Evolutionary conservation across 78 protist genomes (phyloP).

Genomic region (Speleostelium caveatum): DNA sequence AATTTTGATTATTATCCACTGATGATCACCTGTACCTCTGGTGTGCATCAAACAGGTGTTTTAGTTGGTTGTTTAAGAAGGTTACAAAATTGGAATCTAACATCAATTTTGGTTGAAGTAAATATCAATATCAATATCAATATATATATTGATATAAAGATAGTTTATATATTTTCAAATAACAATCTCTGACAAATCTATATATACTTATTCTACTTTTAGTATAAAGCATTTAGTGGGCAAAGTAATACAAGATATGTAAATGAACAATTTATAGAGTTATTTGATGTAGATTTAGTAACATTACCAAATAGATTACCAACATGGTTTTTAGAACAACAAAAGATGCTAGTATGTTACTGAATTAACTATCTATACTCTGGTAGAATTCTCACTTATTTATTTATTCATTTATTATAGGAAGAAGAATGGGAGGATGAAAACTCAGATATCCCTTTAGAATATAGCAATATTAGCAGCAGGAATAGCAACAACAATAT

Average conservation of each 20-base stretch:
- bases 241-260: slow-evolving; percentile 81
- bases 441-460: no score
- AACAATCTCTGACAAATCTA: background rate
- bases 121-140: background rate
- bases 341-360: slow-evolving; percentile 48
- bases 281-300: slow-evolving; percentile 96
- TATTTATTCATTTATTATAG: no score
- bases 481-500: background rate
- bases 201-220: background rate
- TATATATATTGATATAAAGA: background rate
- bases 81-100: slow-evolving; percentile 90
- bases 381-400: no score
- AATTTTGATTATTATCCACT: slow-evolving; percentile 84
- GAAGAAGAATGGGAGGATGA: background rate
- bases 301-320: slow-evolving; percentile 86
- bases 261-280: slow-evolving; percentile 97
- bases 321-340: slow-evolving; percentile 84
- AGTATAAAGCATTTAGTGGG: slow-evolving; percentile 75
- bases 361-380: no score
- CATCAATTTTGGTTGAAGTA: slow-evolving; percentile 87
- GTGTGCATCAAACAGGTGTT: slow-evolving; percentile 89
- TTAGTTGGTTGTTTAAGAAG: slow-evolving; percentile 91
- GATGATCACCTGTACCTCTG: slow-evolving; percentile 89
- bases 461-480: background rate
- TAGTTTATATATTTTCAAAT: background rate